Evolutionary conservation across 179 eudicot species (phyloP).

Genomic region (Amaranthus tricolor): DNA sequence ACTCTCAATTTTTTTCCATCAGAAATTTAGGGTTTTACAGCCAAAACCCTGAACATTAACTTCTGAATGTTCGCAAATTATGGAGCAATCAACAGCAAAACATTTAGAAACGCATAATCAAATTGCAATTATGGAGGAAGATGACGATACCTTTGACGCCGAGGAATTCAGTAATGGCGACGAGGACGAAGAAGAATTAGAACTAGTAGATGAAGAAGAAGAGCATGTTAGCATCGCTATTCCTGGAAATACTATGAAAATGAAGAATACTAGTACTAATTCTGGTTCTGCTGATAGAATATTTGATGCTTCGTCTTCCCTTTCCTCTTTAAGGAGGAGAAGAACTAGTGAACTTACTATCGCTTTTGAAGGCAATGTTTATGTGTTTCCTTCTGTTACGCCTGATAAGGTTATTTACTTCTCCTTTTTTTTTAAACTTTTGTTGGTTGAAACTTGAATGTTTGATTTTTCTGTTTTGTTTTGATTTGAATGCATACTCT

Average conservation of each 20-base stretch:
- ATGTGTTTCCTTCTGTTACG: constrained; percentile 40
- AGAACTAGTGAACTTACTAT: constrained; percentile 41
- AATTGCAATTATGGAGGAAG: constrained; percentile 6
- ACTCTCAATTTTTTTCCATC: not conserved
- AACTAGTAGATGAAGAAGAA: not conserved
- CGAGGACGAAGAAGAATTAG: constrained; percentile 12
- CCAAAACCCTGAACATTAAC: no score
- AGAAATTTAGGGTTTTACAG: constrained; percentile 25
- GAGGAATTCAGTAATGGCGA: constrained; percentile 22
- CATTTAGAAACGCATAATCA: constrained; percentile 7
- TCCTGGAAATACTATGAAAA: constrained; percentile 1
- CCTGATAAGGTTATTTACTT: constrained; percentile 38
- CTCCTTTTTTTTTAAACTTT: not conserved
- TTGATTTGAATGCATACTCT: not conserved
- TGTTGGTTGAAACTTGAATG: no score
- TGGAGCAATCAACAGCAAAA: constrained; percentile 26
- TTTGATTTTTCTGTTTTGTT: not conserved
- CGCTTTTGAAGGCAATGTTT: constrained; percentile 41
- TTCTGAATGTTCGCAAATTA: not conserved
- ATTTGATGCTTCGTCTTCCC: constrained; percentile 7
- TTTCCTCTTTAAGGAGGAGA: constrained; percentile 1
- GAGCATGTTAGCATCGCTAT: constrained; percentile 21
- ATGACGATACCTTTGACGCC: constrained; percentile 13
- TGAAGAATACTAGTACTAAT: not conserved
- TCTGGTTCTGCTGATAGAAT: not conserved